Evolutionary conservation across 495 filamentous ascomycete genomes (phyloP).

Genomic region (Jackrogersella multiformis): DNA sequence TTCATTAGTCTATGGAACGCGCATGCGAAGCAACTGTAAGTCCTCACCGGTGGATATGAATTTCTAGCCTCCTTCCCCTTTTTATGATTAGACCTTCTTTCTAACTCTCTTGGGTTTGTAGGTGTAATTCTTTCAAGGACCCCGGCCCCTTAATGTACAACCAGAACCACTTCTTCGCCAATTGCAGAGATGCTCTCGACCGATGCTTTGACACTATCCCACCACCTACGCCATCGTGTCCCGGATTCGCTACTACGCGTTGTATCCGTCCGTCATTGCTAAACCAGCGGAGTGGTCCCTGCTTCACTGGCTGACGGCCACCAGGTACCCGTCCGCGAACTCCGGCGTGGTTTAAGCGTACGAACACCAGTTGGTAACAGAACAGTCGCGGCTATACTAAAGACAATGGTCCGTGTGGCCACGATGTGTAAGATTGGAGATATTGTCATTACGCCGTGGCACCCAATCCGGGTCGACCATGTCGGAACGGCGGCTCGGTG

Average conservation of each 20-base stretch:
- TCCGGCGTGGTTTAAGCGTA: slow-evolving; percentile 49
- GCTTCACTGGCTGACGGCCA: slow-evolving; percentile 50
- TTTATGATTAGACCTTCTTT: neutral
- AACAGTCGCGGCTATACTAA: slow-evolving; percentile 50
- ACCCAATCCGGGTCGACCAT: slow-evolving; percentile 46
- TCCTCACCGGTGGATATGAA: neutral
- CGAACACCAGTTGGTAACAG: slow-evolving; percentile 50
- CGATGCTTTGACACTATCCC: slow-evolving; percentile 51
- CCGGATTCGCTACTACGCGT: slow-evolving; percentile 7
- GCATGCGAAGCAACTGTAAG: slow-evolving; percentile 52
- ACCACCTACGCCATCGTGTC: slow-evolving; percentile 47
- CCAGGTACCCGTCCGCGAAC: slow-evolving; percentile 32
- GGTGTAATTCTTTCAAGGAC: slow-evolving; percentile 59
- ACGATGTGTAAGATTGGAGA: slow-evolving; percentile 39
- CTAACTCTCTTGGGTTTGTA: neutral
- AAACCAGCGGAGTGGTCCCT: slow-evolving; percentile 41
- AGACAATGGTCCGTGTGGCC: slow-evolving; percentile 40
- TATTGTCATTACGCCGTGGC: slow-evolving; percentile 53
- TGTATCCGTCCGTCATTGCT: slow-evolving; percentile 47
- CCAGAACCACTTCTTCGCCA: slow-evolving; percentile 48
- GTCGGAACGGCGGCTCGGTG: slow-evolving; percentile 31
- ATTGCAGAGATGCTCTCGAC: slow-evolving; percentile 51
- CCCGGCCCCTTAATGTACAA: slow-evolving; percentile 56
- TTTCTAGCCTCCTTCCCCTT: neutral
- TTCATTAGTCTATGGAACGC: slow-evolving; percentile 55